A percentile compares a stretch with the other conserved stretches of the same genome.
Evolutionary conservation across 1,139 yeast genomes (phyloP).

Genomic region (Suhomyces bokatorum): DNA sequence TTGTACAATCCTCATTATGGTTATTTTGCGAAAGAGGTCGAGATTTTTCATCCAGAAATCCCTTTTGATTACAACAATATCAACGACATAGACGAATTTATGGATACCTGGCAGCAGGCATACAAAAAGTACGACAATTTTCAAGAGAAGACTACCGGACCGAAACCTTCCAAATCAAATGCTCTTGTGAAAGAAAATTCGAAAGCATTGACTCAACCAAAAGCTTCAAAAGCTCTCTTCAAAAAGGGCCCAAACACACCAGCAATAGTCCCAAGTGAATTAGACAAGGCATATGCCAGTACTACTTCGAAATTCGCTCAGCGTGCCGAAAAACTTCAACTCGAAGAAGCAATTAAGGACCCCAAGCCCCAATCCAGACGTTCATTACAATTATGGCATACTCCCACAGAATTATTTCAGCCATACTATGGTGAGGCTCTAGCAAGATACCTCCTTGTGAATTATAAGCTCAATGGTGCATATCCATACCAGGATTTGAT

Average conservation of each 20-base stretch:
- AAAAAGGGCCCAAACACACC: slow-evolving; percentile 42
- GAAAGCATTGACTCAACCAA: neutral
- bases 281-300: slow-evolving; percentile 7
- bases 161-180: neutral
- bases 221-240: slow-evolving; percentile 8
- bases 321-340: slow-evolving; percentile 34
- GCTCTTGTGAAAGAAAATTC: neutral
- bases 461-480: slow-evolving; percentile 60
- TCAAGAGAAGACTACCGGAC: neutral
- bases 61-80: slow-evolving; percentile 64
- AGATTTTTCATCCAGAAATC: slow-evolving; percentile 64
- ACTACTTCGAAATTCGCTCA: slow-evolving; percentile 27
- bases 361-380: slow-evolving; percentile 26
- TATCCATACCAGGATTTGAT: slow-evolving; percentile 65
- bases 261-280: slow-evolving; percentile 1
- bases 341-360: slow-evolving; percentile 25
- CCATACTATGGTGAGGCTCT: slow-evolving; percentile 85
- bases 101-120: slow-evolving; percentile 68
- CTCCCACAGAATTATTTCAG: slow-evolving; percentile 82
- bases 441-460: slow-evolving; percentile 71
- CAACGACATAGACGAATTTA: slow-evolving; percentile 66
- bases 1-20: slow-evolving; percentile 81
- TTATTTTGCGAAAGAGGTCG: slow-evolving; percentile 75
- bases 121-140: slow-evolving; percentile 55
- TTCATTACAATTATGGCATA: slow-evolving; percentile 80